These are phyloP conservation scores for Dalechampia spathulata DNA, from an alignment of 441 rosid species.

Conservation along the genomic window DNA sequence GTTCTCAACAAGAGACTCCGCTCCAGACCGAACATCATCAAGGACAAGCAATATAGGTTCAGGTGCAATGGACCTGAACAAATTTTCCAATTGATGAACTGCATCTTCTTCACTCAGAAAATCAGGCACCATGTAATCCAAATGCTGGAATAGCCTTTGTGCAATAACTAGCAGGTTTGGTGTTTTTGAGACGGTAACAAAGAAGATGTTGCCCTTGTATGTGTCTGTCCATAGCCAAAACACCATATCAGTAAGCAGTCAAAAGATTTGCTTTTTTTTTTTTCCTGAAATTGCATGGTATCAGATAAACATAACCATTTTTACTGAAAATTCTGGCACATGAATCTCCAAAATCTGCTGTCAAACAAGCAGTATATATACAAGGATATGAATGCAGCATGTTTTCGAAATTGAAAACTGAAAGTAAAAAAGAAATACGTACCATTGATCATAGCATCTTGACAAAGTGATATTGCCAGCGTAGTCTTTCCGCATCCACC, in stretches of 20 bases:
- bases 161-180: conserved; percentile 31
- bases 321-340: too few species aligned
- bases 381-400: too few species aligned
- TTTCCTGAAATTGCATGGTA: too few species aligned
- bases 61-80: conserved; percentile 20
- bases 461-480: conserved; percentile 40
- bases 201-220: conserved; percentile 51
- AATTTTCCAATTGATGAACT: conserved; percentile 27
- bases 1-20: conserved; percentile 29
- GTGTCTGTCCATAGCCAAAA: conserved; percentile 31
- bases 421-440: not conserved
- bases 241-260: too few species aligned
- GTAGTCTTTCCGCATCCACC: conserved; percentile 74
- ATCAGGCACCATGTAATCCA: conserved; percentile 10
- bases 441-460: conserved; percentile 39
- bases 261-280: too few species aligned
- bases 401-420: too few species aligned
- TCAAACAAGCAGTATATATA: too few species aligned
- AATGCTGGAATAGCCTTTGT: conserved; percentile 32
- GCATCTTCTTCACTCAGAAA: conserved; percentile 42
- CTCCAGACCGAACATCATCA: conserved; percentile 66
- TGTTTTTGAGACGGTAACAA: conserved; percentile 43
- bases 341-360: too few species aligned
- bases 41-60: conserved; percentile 45
- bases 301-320: too few species aligned